Percentiles rank a stretch among this genome's conserved stretches.
These are phyloP conservation scores for Tetragonia tetragonoides DNA, from an alignment of 148 eudicot species.

Conservation along the genomic window DNA sequence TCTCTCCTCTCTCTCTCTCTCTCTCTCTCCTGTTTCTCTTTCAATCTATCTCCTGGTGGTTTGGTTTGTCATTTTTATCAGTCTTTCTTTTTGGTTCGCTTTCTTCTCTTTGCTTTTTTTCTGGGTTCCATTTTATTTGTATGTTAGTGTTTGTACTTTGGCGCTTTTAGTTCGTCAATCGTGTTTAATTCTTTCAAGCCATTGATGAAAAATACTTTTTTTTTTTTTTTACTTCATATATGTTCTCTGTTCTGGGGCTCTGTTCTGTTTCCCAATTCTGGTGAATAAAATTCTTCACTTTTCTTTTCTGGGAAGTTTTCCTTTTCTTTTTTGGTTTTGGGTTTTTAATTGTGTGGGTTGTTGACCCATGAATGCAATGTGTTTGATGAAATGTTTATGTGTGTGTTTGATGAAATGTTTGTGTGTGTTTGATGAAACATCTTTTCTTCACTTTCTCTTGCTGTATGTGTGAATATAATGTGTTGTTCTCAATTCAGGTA, in stretches of 20 bases:
- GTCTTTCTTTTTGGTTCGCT: neutral
- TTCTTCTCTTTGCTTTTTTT: neutral
- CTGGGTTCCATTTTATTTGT: neutral
- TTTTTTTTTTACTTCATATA: neutral
- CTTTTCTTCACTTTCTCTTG: neutral
- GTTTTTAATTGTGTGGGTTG: neutral
- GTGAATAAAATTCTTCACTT: neutral
- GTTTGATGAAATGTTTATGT: neutral
- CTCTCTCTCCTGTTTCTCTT: neutral
- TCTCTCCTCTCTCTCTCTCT: constrained; percentile 3
- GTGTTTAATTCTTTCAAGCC: neutral
- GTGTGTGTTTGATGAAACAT: neutral
- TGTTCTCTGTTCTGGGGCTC: neutral
- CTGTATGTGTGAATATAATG: neutral
- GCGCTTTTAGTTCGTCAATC: neutral
- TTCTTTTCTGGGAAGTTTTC: neutral
- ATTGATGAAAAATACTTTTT: neutral
- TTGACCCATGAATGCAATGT: neutral
- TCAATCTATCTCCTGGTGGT: neutral
- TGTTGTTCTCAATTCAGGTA: neutral
- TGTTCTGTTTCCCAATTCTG: neutral
- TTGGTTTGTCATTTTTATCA: neutral
- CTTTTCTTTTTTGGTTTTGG: neutral
- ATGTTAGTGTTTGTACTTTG: neutral
- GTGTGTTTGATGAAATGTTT: neutral